Conservation (phyloP, 2,329 filamentous ascomycete genomes). For the Lasiodiplodia hormozganensis region DNA sequence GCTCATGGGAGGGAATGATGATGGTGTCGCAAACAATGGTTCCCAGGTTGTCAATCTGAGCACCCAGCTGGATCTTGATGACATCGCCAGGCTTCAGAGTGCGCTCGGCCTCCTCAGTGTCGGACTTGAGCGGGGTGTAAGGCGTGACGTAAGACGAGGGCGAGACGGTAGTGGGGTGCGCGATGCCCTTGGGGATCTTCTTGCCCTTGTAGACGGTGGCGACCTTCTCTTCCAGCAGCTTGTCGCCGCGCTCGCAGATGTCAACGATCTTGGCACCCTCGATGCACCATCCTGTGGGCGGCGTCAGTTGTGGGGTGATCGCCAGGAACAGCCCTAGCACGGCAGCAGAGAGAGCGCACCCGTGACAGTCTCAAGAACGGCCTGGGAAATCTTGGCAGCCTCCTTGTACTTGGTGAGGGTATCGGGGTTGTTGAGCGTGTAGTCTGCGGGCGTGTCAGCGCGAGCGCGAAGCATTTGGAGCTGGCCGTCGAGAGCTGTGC, state of each 20-base stretch:
- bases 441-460: conserved; percentile 63
- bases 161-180: conserved; percentile 93
- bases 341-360: conserved; percentile 50
- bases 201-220: conserved; percentile 98
- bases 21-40: conserved; percentile 96
- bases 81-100: conserved; percentile 85
- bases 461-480: conserved; percentile 16
- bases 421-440: conserved; percentile 88
- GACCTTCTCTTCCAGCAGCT: conserved; percentile 91
- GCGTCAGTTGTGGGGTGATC: conserved; percentile 36
- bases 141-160: conserved; percentile 94
- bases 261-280: conserved; percentile 92
- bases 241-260: conserved; percentile 94
- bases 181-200: conserved; percentile 93
- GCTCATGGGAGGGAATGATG: conserved; percentile 69
- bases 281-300: conserved; percentile 66
- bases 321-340: conserved; percentile 14
- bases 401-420: conserved; percentile 99
- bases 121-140: conserved; percentile 89
- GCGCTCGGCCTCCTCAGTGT: conserved; percentile 80
- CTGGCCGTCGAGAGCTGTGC: conserved; percentile 6
- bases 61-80: conserved; percentile 98
- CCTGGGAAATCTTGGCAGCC: conserved; percentile 92
- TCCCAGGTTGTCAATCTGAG: conserved; percentile 96
- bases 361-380: conserved; percentile 85